Base-by-base conservation (phyloP, 179 eudicot species). In the Silene vulgaris region DNA sequence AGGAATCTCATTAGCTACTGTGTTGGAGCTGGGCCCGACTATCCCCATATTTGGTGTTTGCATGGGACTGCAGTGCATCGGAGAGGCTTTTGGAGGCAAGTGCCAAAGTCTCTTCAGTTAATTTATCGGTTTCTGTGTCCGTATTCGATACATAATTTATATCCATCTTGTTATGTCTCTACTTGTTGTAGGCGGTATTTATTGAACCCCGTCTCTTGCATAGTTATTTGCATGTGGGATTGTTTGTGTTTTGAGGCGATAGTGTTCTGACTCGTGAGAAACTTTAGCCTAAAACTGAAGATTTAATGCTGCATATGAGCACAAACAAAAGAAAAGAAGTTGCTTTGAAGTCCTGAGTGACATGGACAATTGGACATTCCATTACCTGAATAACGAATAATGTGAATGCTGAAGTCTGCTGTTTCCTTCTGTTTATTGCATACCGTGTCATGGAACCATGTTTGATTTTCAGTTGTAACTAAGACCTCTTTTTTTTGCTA, bases 51-150 rank as follows among this genome's bases (percentile, higher is more conserved):
- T 96, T 85, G 99, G 99, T 79, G 99, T 96, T 75, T 96, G 99
- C 82, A 96, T 96, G 99, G 99, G 99, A 4, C 77, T 96, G 78
- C 99, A 96, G 84, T 96, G 99, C 88, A 96, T 96, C 32, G 99
- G 99, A 69, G 99, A 96, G 81, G 99, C 99, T 80, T 96, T 93
- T 82, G 99, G 99, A 86, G 99, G 99, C 90, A 73, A 78, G 63
- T 14, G 57, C 23, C 50, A 19, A 52, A 70, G 43, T 40, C n/a
- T 35, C 67, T 61, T 74, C 14, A 69, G 37, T 60, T 14, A 37
- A 0, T 16, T 11, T 14, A 1, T 37, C 23, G 20, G 26, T 19
- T 50, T 30, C 9, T 30, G 11, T 61, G 67, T 69, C 26, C 26
- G 26, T 23, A 0, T 65, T 16, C 68, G 68, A 40, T 72, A 56